Base-by-base conservation (phyloP, 2,329 filamentous ascomycete species). In the Aspergillus tanneri region DNA sequence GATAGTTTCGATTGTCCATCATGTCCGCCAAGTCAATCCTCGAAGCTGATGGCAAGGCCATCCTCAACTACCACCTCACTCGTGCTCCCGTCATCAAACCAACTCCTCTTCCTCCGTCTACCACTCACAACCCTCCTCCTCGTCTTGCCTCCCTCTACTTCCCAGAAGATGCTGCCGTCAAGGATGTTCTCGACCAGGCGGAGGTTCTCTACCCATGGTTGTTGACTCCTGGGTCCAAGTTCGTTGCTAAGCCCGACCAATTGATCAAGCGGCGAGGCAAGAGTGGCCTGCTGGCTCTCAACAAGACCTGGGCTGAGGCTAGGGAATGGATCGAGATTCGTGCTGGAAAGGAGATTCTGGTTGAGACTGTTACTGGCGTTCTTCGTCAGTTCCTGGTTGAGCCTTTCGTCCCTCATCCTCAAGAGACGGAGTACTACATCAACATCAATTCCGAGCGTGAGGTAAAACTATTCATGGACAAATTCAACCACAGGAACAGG, bases 1-100 rank as follows among this genome's bases (percentile, higher is more conserved):
- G 52, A 55, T 56, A 54, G 57, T 53, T 47, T 38, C 49, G 54
- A 49, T 53, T 51, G 19, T 34, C 53, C 55, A 57, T 68, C 68
- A 95, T 95, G 90, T 90, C 89, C 72, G 89, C 93, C 76, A 99
- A 99, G 80, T 88, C 92, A 62, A 97, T 99, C 72, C 78, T 88
- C 82, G 93, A 99, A 83, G 92, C 92, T 82, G 93, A 99, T 80
- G 93, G 93, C 84, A 99, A 99, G 88, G 93, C 93, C 83, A 97
- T 99, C 81, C 84, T 99, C 84, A 97, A 96, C 88, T 99, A 97
- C 84, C 93, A 97, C 82, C 90, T 99, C 77, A 97, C 93, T 66
- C 88, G 93, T 72, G 90, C 93, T 63, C 86, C 90, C 60, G 87
- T 95, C 74, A 96, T 99, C 84, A 97, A 96, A 87, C 88, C 92